Percentiles rank a stretch among this genome's conserved stretches.
Evolutionary conservation across 2,329 filamentous ascomycete species (phyloP).

Genomic region (Pezicula neosporulosa): DNA sequence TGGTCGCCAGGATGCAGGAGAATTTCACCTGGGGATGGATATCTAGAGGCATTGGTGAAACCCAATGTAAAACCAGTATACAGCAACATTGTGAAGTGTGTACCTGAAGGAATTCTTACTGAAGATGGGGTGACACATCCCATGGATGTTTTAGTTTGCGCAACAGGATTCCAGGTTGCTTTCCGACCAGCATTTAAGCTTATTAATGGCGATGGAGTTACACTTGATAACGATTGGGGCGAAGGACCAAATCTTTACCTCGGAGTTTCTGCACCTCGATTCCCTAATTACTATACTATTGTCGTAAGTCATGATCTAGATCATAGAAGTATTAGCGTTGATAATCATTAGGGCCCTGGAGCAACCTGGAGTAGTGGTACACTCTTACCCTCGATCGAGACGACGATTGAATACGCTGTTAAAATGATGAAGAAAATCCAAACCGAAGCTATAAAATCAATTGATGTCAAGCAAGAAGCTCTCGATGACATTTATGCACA

Average conservation of each 20-base stretch:
- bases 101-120: constrained; percentile 39
- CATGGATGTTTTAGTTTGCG: constrained; percentile 33
- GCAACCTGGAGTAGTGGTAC: constrained; percentile 42
- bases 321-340: background rate
- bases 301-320: constrained; percentile 6
- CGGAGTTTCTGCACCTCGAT: constrained; percentile 15
- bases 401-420: constrained; percentile 34
- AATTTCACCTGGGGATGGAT: constrained; percentile 37
- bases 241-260: constrained; percentile 17
- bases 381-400: constrained; percentile 40
- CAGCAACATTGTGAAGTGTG: constrained; percentile 29
- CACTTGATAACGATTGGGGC: constrained; percentile 17
- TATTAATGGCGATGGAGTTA: constrained; percentile 21
- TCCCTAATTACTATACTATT: constrained; percentile 23
- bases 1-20: constrained; percentile 40
- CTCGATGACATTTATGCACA: constrained; percentile 28
- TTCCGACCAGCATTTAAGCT: constrained; percentile 24
- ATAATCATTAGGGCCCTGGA: constrained; percentile 29
- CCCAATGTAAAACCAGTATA: constrained; percentile 40
- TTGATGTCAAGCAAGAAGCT: constrained; percentile 31
- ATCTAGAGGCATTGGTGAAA: constrained; percentile 37
- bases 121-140: constrained; percentile 31
- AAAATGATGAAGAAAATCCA: constrained; percentile 37
- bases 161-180: constrained; percentile 29
- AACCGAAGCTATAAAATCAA: constrained; percentile 30